Evolutionary conservation across 805 yeast species (phyloP).

Genomic region (Candida saitoana): DNA sequence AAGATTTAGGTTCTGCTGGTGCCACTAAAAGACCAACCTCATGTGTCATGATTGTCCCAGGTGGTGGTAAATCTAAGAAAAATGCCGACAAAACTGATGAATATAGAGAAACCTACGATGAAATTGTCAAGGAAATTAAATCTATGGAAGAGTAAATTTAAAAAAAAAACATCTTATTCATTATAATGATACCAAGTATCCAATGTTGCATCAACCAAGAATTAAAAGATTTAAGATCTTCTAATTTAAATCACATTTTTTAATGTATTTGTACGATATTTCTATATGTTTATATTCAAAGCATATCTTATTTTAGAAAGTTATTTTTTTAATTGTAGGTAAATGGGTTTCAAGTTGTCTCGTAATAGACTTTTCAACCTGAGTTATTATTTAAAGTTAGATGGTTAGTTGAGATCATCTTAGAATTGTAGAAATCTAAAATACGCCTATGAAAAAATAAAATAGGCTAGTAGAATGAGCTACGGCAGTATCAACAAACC

Average conservation of each 20-base stretch:
- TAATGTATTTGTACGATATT: slow-evolving; percentile 2
- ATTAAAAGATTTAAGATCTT: too few species aligned
- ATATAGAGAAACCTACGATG: slow-evolving; percentile 89
- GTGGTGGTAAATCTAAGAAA: slow-evolving; percentile 81
- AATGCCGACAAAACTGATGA: slow-evolving; percentile 69
- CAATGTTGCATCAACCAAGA: background rate
- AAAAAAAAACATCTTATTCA: background rate
- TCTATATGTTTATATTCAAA: slow-evolving; percentile 1
- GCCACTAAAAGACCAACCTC: slow-evolving; percentile 99
- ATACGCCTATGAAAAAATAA: too few species aligned
- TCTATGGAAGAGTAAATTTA: slow-evolving; percentile 25
- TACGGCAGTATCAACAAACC: too few species aligned
- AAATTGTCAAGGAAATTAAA: slow-evolving; percentile 85
- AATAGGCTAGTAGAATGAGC: too few species aligned
- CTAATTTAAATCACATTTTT: too few species aligned
- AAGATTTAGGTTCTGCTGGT: slow-evolving; percentile 97
- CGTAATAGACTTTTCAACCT: too few species aligned
- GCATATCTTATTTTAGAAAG: background rate
- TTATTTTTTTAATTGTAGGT: too few species aligned
- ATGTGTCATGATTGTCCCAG: slow-evolving; percentile 95
- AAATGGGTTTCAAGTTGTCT: too few species aligned
- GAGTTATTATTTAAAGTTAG: too few species aligned
- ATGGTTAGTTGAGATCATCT: too few species aligned
- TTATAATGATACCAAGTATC: background rate
- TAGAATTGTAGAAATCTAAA: too few species aligned